A percentile compares a stretch with the other conserved stretches of the same genome.
phyloP scores from a whole-genome alignment of 306 rosid genomes.

The Corylus americana region DNA sequence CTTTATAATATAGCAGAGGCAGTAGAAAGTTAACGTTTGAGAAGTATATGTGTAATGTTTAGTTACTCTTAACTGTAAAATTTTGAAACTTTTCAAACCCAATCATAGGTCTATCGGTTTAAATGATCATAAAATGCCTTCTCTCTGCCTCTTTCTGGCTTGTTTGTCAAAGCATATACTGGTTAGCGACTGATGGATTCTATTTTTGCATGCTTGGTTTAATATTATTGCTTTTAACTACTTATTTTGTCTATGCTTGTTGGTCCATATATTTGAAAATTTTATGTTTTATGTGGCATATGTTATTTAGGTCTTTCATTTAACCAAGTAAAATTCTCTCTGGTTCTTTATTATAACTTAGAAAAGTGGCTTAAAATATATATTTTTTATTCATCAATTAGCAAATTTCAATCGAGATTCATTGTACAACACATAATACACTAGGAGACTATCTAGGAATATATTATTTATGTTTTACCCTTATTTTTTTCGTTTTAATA shows the following conservation, averaged over 20 bases:
- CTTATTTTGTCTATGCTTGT: background rate
- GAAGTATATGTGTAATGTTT: background rate
- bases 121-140: background rate
- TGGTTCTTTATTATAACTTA: background rate
- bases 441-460: background rate
- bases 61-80: background rate
- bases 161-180: background rate
- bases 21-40: background rate
- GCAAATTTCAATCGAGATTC: background rate
- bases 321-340: background rate
- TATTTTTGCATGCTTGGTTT: background rate
- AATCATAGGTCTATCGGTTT: background rate
- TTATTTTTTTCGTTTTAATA: background rate
- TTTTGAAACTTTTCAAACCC: background rate
- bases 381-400: too few species aligned
- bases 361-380: background rate
- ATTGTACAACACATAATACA: background rate
- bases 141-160: background rate
- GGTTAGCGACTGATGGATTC: conserved; percentile 5
- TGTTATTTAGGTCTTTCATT: background rate
- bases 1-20: background rate
- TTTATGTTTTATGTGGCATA: background rate
- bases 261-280: background rate
- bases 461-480: background rate
- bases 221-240: background rate